phyloP scores from a whole-genome alignment of 768 basidiomycete genomes.

The Collybia sp. region DNA sequence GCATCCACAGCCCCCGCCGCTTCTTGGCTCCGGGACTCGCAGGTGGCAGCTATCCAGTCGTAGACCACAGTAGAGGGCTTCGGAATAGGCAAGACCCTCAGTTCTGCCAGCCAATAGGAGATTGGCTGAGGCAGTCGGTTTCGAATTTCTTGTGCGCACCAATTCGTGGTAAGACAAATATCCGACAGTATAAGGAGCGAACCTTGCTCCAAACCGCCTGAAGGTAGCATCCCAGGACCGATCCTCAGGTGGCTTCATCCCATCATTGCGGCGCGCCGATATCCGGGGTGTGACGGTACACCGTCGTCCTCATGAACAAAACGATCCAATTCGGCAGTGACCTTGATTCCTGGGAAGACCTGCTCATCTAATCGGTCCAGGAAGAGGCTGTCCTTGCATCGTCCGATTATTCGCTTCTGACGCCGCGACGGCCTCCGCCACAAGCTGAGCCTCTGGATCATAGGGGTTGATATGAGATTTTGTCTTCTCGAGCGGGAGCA shows the following conservation, averaged over 20 bases:
- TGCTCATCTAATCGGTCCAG: not conserved
- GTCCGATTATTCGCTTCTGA: constrained; percentile 18
- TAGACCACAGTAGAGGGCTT: too few species aligned
- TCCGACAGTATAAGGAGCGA: too few species aligned
- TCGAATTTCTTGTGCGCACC: too few species aligned
- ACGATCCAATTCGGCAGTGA: not conserved
- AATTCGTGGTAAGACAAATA: too few species aligned
- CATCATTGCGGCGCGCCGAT: not conserved
- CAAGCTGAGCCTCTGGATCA: constrained; percentile 17
- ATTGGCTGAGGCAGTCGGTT: too few species aligned
- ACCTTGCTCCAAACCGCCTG: too few species aligned
- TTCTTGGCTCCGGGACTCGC: too few species aligned
- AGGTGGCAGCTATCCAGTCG: too few species aligned
- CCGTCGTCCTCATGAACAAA: not conserved
- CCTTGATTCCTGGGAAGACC: not conserved
- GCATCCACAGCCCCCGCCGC: too few species aligned
- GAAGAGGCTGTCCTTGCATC: too few species aligned
- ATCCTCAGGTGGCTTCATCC: not conserved
- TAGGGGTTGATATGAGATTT: constrained; percentile 2
- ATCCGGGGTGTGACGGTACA: not conserved
- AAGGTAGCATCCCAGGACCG: not conserved
- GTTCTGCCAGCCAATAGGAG: too few species aligned
- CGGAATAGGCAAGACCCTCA: too few species aligned
- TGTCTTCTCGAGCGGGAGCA: constrained; percentile 11
- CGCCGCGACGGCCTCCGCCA: constrained; percentile 24